phyloP scores from a whole-genome alignment of 2,329 filamentous ascomycete genomes.

The Cordyceps farinosa region DNA sequence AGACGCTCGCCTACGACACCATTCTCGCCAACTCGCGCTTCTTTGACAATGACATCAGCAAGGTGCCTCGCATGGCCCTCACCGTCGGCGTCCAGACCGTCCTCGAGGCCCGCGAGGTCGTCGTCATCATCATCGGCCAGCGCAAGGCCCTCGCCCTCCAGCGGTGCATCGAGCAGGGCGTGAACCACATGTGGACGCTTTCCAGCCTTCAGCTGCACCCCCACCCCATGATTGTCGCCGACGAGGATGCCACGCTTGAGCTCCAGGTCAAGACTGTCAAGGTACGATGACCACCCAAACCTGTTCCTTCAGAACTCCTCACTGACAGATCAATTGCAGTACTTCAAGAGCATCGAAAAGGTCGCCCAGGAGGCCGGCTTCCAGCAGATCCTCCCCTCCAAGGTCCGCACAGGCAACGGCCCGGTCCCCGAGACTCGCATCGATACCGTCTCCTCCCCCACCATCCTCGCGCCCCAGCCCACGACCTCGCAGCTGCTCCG shows the following conservation, averaged over 20 bases:
- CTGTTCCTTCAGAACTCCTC: neutral
- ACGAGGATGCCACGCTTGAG: constrained; percentile 74
- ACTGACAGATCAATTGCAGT: constrained; percentile 36
- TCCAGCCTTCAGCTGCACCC: constrained; percentile 77
- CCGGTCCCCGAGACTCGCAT: constrained; percentile 38
- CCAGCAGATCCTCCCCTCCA: constrained; percentile 55
- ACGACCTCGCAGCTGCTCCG: constrained; percentile 52
- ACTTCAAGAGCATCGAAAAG: constrained; percentile 69
- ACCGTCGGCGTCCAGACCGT: constrained; percentile 84
- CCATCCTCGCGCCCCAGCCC: constrained; percentile 52
- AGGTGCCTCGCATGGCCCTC: constrained; percentile 77
- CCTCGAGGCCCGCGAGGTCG: constrained; percentile 74
- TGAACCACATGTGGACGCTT: constrained; percentile 90
- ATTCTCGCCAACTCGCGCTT: constrained; percentile 82
- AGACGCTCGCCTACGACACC: constrained; percentile 83
- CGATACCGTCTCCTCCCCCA: constrained; percentile 41
- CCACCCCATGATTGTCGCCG: constrained; percentile 77
- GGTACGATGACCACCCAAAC: constrained; percentile 30
- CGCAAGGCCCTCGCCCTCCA: constrained; percentile 79
- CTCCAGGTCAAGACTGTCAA: constrained; percentile 71
- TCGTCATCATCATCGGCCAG: constrained; percentile 76
- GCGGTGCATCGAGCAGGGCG: constrained; percentile 73
- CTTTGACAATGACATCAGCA: constrained; percentile 69
- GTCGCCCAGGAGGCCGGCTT: constrained; percentile 56
- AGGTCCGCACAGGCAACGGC: constrained; percentile 51